Conservation (phyloP, 495 filamentous ascomycete species). For the Tetracladium setigerum region DNA sequence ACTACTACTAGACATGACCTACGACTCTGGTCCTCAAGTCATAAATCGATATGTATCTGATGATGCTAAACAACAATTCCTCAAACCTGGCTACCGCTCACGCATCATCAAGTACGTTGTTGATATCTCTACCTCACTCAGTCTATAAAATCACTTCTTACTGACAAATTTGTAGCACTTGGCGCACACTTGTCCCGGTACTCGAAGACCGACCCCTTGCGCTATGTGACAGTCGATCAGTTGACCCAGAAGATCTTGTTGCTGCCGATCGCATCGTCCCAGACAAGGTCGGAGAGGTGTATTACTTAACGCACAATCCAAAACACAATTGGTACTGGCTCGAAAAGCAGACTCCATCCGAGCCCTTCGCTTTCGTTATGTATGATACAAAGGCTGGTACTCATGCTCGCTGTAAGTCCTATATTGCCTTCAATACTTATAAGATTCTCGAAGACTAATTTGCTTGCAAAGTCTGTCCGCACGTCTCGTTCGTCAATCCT, state of each 20-base stretch:
- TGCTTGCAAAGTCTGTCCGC: constrained; percentile 15
- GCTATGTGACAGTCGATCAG: constrained; percentile 15
- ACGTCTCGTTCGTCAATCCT: constrained; percentile 17
- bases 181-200: constrained; percentile 10
- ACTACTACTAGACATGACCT: constrained; percentile 7
- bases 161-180: constrained; percentile 2
- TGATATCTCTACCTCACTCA: neutral
- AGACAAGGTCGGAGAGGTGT: constrained; percentile 9
- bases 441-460: neutral
- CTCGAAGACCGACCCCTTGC: constrained; percentile 16
- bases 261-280: constrained; percentile 9
- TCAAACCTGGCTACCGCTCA: constrained; percentile 8
- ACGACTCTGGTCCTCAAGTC: constrained; percentile 13
- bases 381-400: constrained; percentile 12
- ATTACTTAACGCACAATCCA: constrained; percentile 13
- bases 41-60: constrained; percentile 7
- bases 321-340: constrained; percentile 19
- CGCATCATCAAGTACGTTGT: constrained; percentile 15
- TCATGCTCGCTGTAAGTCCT: constrained; percentile 12
- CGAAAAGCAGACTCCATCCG: constrained; percentile 10
- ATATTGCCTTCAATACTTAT: neutral
- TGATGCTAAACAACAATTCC: neutral
- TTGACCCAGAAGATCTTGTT: constrained; percentile 11
- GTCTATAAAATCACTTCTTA: neutral
- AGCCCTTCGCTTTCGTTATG: constrained; percentile 14